Base-by-base conservation (phyloP, 2,329 filamentous ascomycete species). In the Albophoma yamanashiensis region DNA sequence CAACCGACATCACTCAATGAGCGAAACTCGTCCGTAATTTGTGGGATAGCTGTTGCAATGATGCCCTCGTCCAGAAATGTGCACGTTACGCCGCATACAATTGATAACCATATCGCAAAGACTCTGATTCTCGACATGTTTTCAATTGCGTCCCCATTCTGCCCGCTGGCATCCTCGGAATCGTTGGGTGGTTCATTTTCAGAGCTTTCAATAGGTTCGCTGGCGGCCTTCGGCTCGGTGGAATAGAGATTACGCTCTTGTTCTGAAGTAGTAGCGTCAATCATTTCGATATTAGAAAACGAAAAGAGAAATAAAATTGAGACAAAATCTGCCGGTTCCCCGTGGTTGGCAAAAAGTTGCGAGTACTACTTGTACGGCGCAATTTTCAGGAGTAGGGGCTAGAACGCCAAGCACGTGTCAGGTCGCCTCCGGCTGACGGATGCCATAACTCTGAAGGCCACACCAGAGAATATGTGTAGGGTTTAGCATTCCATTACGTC, bases 51-150 rank as follows among this genome's bases (percentile, higher is more conserved):
- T 5, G 57, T 58, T 17, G 57, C 43, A 31, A 58, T 58, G 45
- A 58, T 58, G 34, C 57, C 57, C 36, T 58, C 57, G 45, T 58
- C 57, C 42, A 58, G 57, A 25, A 58, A 58, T n/a, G 57, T 58
- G 45, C 57, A 58, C 36, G 50, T 58, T n/a, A 58, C 45, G 22
- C 57, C 57, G 45, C 43, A 58, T 14, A 58, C 45, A 36, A 58
- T 53, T 7, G 57, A 58, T 36, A 58, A 36, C 57, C 57, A 58
- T 34, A 58, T 58, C 20, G 36, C 31, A 42, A 53, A 31, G n/a
- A 58, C 57, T 31, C 25, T 52, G 31, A 17, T n/a, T 36, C 31
- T 52, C 22, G 57, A 39, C 45, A 53, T 53, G 57, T 34, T 47
- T 20, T 58, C 57, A 15, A 50, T 25, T 14, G 20, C 15, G 22